A percentile compares a stretch with the other conserved stretches of the same genome.
Evolutionary conservation across 2,329 filamentous ascomycete genomes (phyloP).

Genomic region (Clarireedia monteithiana): DNA sequence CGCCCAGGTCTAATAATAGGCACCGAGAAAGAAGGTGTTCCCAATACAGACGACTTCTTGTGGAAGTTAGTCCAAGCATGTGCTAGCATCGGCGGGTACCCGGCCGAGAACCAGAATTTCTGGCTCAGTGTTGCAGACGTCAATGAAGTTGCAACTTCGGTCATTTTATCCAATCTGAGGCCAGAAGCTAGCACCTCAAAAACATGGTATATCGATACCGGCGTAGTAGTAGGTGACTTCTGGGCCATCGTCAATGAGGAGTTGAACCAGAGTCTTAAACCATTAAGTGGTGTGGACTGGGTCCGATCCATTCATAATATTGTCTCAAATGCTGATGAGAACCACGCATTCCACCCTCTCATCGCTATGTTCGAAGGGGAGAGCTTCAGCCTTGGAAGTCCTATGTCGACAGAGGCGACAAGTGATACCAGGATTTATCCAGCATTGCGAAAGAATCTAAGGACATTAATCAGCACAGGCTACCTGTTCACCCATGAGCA

Average conservation of each 20-base stretch:
- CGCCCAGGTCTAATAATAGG: slow-evolving; percentile 23
- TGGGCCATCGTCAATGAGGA: slow-evolving; percentile 2
- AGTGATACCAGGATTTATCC: too few relatives aligned
- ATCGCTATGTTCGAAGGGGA: slow-evolving; percentile 11
- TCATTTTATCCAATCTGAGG: not conserved
- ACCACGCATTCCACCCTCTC: slow-evolving; percentile 1
- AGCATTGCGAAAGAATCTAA: too few relatives aligned
- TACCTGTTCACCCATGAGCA: too few relatives aligned
- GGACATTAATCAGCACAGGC: too few relatives aligned
- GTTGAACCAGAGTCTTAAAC: slow-evolving; percentile 3
- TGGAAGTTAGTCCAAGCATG: slow-evolving; percentile 20
- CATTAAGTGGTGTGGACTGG: slow-evolving; percentile 2
- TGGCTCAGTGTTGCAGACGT: slow-evolving; percentile 19
- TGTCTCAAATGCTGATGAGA: not conserved
- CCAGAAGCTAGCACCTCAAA: not conserved
- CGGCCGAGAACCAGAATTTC: slow-evolving; percentile 4
- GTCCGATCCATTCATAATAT: not conserved
- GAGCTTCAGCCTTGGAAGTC: too few relatives aligned
- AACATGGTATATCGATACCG: not conserved
- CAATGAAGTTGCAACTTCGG: slow-evolving; percentile 11
- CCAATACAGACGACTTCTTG: slow-evolving; percentile 24
- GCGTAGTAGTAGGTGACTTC: slow-evolving; percentile 6
- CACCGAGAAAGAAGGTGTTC: slow-evolving; percentile 15
- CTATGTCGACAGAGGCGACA: too few relatives aligned
- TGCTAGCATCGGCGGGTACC: slow-evolving; percentile 15